Evolutionary conservation across 2,329 filamentous ascomycete genomes (phyloP), one percentile per base, ranked within the genome.

Genomic region (Fusarium staphyleae): DNA sequence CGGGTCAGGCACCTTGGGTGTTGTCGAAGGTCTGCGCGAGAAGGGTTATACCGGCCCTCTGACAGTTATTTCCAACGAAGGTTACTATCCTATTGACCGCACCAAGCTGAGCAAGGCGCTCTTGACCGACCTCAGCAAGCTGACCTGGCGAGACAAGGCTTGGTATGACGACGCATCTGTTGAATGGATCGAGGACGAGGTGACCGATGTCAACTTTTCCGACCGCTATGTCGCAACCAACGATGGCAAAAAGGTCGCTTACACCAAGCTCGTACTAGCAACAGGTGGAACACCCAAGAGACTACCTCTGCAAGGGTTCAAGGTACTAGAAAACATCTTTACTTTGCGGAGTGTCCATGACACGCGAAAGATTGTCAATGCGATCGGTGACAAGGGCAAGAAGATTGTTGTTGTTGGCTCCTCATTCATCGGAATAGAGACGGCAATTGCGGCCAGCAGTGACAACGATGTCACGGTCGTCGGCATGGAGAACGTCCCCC

Each of bases 361-460:
- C 69, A 85, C 87, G 1, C 85, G 93, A 71, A 81, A 81, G 52
- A 97, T 99, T 62, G 81, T 91, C 19, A 81, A 79, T 1, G 91
- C 91, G 6, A 89, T 96, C 39, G 91, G 91, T 24, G 85, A 90
- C 40, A 86, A 90, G 69, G 86, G 86, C 53, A 97, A 96, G 81
- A 97, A 96, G 74, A 86, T 99, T 62, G 91, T 96, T 39, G 81
- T 99, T 12, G 81, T 99, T 47, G 95, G 95, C 33, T 93, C 89
- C 53, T 96, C 91, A 1, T 99, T 99, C 74, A 99, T 99, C 69
- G 95, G 95, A 33, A 96, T 99, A 90, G 95, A 99, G 74, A 85
- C 96, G n/a, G 93, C 90, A 56, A 95, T 93, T 60, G 88, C 96
- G 0, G 87, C 89, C 0, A 76, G 83, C 36, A 89, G 88, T 66